phyloP scores from a whole-genome alignment of 352 stramenopile genomes.

The Globisporangium nodosum region DNA sequence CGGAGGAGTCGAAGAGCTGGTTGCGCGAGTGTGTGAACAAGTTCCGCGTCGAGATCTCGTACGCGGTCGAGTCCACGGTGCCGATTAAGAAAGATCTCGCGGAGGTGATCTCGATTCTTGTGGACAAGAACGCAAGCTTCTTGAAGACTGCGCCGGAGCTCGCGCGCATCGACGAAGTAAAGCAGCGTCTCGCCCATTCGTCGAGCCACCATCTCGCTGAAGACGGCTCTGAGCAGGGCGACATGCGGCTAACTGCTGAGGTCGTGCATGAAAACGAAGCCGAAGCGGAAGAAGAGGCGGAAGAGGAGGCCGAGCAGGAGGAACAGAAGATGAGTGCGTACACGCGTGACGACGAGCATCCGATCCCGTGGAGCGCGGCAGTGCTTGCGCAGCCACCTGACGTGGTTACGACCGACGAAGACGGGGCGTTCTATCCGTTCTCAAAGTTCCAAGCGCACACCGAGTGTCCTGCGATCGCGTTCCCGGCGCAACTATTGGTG shows the following conservation, averaged over 20 bases:
- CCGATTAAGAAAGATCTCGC: conserved; percentile 66
- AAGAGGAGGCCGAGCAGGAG: conserved; percentile 87
- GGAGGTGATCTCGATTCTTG: conserved; percentile 58
- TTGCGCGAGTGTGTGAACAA: conserved; percentile 63
- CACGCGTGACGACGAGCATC: conserved; percentile 85
- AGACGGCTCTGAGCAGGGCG: conserved; percentile 53
- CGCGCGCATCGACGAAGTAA: conserved; percentile 50
- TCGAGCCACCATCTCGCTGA: conserved; percentile 32
- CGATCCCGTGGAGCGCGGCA: conserved; percentile 67
- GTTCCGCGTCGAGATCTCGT: conserved; percentile 82
- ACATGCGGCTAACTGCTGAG: conserved; percentile 76
- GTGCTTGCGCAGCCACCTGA: conserved; percentile 26
- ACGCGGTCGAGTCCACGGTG: conserved; percentile 53
- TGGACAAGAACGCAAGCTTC: conserved; percentile 54
- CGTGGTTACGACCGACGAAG: conserved; percentile 11
- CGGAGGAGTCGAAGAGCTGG: conserved; percentile 31
- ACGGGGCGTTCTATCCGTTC: conserved; percentile 76
- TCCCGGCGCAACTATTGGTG: conserved; percentile 61
- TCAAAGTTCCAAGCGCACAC: conserved; percentile 67
- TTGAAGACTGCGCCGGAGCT: conserved; percentile 45
- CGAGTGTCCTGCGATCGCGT: conserved; percentile 68
- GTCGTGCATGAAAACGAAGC: conserved; percentile 90
- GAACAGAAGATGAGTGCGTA: conserved; percentile 91
- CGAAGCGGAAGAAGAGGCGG: conserved; percentile 83
- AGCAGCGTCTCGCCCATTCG: conserved; percentile 54